Evolutionary conservation across 1,139 yeast genomes (phyloP), one percentile per base, ranked within the genome.

Genomic region (Chernovozyma aurita): DNA sequence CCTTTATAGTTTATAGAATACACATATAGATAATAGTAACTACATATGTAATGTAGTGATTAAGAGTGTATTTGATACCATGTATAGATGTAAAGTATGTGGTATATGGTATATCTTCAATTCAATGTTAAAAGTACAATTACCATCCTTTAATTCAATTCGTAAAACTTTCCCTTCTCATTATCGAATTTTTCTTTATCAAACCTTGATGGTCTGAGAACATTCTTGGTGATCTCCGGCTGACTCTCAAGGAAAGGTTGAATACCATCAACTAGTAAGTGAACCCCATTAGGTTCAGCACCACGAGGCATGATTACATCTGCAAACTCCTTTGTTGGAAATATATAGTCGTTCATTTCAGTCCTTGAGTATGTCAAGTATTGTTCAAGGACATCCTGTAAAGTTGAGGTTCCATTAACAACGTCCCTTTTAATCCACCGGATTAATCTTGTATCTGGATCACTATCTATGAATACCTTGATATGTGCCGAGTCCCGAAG

Each of bases 301-400:
- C 87, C 88, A 35, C 81, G 66, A 3, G 95, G 95, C 52, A 88
- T 69, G 30, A 88, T 77, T 13, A 87, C 78, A 55, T 88, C 96
- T 2, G 96, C 95, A 42, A 65, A 72, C 41, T 80, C 80, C 55
- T 84, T 83, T 2, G 96, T 86, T 24, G 85, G 87, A 32, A 73
- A 73, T 12, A 88, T 81, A 52, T 73, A 85, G 45, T 80, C 76
- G 43, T 70, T 75, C 83, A 83, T 85, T 51, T 88, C 96, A 3
- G 80, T 76, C 40, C 95, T 70, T n/a, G 88, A 76, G 11, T 70
- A 64, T 33, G 72, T 74, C 45, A 88, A 57, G 53, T 88, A 88
- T 22, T 70, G 53, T 40, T 75, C 73, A 22, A 88, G 57, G 21
- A 86, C 67, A 1, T 57, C 52, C 31, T 76, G 77, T 37, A 85